These are phyloP conservation scores for Beauveria brongniartii DNA, from an alignment of 2,329 filamentous ascomycete genomes.

Conservation along the genomic window DNA sequence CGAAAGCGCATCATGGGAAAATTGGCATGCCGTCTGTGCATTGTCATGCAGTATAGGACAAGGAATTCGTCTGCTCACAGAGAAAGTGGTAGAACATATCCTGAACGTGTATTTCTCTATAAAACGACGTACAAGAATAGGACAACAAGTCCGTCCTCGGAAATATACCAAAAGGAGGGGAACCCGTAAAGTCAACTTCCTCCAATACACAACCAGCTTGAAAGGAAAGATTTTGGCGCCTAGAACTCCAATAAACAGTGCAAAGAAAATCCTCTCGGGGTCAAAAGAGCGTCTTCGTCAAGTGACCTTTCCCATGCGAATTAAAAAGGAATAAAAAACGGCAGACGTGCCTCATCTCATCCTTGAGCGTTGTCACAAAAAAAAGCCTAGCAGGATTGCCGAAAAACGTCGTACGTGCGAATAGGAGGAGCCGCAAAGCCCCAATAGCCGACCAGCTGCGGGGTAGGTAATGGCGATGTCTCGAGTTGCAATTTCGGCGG, in stretches of 20 bases:
- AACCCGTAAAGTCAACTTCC: not conserved
- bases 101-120: not conserved
- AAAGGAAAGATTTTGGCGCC: not conserved
- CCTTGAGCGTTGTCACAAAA: not conserved
- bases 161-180: not conserved
- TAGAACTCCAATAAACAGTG: not conserved
- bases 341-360: not conserved
- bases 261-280: not conserved
- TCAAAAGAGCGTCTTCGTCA: conserved; percentile 3
- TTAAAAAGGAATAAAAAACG: conserved; percentile 1
- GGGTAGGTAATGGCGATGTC: not conserved
- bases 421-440: not conserved
- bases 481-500: not conserved
- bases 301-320: not conserved
- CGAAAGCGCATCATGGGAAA: too few relatives aligned
- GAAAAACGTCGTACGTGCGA: not conserved
- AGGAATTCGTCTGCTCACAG: not conserved
- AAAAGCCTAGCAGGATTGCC: not conserved
- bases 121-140: not conserved
- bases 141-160: not conserved
- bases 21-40: too few relatives aligned
- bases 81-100: not conserved
- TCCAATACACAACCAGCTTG: not conserved
- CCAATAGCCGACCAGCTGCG: not conserved
- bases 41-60: not conserved